These are phyloP conservation scores for Planoprotostelium fungivorum DNA, from an alignment of 78 protist species.

Conservation along the genomic window DNA sequence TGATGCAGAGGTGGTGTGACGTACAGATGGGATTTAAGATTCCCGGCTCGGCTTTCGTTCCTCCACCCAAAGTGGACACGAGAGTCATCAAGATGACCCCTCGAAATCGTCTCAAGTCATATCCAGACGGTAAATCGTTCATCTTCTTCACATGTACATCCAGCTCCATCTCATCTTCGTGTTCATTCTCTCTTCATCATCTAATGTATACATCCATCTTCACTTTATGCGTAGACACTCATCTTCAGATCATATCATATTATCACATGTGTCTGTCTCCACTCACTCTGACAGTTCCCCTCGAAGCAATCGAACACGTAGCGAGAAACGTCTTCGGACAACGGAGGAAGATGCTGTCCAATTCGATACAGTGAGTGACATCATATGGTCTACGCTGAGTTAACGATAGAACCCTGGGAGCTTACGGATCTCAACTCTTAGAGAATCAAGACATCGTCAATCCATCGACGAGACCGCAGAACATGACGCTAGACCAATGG, in stretches of 20 bases:
- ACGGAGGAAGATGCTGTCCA: constrained; percentile 27
- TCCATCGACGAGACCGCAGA: constrained; percentile 36
- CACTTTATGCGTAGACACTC: no score
- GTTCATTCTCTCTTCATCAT: no score
- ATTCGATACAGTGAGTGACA: constrained; percentile 11
- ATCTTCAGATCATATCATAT: no score
- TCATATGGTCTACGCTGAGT: neutral
- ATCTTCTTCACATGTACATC: neutral
- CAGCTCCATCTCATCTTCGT: no score
- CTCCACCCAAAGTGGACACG: constrained; percentile 69
- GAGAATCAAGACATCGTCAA: constrained; percentile 3
- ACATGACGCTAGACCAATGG: constrained; percentile 36
- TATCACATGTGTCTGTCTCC: no score
- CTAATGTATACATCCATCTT: no score
- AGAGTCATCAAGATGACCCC: constrained; percentile 32
- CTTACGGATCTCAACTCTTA: neutral
- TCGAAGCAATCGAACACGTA: constrained; percentile 43
- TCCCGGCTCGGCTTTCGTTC: constrained; percentile 53
- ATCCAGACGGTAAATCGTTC: constrained; percentile 8
- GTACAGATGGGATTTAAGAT: neutral
- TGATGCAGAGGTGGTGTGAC: constrained; percentile 14
- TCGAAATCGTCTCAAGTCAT: constrained; percentile 2
- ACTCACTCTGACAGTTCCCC: neutral
- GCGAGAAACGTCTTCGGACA: constrained; percentile 28
- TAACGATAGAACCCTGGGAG: constrained; percentile 4